Percentiles rank a stretch among this genome's conserved stretches.
Conservation (phyloP, 805 yeast species). For the Limtongozyma cylindracea region DNA sequence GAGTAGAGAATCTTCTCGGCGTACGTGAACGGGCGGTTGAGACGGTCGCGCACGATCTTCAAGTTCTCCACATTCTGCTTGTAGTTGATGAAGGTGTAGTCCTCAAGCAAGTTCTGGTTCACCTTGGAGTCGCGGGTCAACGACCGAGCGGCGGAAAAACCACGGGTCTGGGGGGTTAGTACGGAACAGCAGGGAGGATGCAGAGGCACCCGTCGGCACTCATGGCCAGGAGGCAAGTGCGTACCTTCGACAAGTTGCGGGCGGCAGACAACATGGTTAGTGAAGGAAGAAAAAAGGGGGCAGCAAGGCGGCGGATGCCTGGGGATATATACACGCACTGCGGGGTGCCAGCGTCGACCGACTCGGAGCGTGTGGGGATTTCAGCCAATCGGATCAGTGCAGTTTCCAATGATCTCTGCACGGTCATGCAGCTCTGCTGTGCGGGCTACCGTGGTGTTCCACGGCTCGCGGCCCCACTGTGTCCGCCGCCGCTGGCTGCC, state of each 20-base stretch:
- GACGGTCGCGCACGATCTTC: conserved; percentile 58
- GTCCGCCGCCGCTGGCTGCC: no score
- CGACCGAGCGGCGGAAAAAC: conserved; percentile 5
- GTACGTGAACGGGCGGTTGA: conserved; percentile 74
- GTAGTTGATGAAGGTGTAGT: conserved; percentile 73
- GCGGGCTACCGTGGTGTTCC: no score
- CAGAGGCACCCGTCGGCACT: conserved; percentile 1
- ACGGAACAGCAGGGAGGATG: neutral
- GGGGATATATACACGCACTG: no score
- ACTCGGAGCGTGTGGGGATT: no score
- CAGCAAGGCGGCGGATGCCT: neutral
- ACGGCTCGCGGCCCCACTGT: no score
- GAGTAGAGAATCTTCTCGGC: conserved; percentile 93
- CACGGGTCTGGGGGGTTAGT: conserved; percentile 5
- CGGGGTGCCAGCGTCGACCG: no score
- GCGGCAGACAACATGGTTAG: conserved; percentile 1
- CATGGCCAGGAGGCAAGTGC: conserved; percentile 1
- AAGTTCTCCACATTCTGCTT: conserved; percentile 77
- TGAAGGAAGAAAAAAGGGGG: conserved; percentile 1
- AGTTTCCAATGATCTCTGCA: no score
- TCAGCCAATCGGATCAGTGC: no score
- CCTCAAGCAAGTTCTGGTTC: conserved; percentile 55
- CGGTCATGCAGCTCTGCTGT: no score
- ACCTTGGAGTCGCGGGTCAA: conserved; percentile 5
- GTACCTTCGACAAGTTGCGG: conserved; percentile 1